A percentile compares a stretch with the other conserved stretches of the same genome.
phyloP scores from a whole-genome alignment of 1,284 basidiomycete species.

The Papiliotrema flavescens region DNA sequence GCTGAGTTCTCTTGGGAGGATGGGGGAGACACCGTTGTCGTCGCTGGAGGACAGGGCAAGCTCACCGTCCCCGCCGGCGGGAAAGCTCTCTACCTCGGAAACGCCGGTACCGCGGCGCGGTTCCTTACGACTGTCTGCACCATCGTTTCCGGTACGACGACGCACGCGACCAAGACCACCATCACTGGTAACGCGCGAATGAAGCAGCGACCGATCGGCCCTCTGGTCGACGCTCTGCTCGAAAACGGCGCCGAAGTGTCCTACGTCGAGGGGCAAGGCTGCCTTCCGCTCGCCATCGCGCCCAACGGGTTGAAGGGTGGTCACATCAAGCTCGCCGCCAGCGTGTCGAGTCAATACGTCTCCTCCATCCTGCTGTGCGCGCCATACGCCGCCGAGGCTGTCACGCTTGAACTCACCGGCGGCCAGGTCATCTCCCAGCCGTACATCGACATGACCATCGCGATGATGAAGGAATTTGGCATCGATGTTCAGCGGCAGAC shows the following conservation, averaged over 20 bases:
- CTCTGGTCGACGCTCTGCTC: slow-evolving; percentile 86
- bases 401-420: slow-evolving; percentile 85
- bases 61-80: slow-evolving; percentile 72
- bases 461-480: slow-evolving; percentile 97
- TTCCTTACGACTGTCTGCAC: slow-evolving; percentile 97
- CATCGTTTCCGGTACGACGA: slow-evolving; percentile 57
- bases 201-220: slow-evolving; percentile 93
- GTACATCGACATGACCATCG: slow-evolving; percentile 99
- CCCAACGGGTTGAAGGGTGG: slow-evolving; percentile 82
- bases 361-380: slow-evolving; percentile 94
- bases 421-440: slow-evolving; percentile 96
- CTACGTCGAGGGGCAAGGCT: slow-evolving; percentile 76
- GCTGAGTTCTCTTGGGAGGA: slow-evolving; percentile 91
- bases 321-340: slow-evolving; percentile 82
- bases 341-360: slow-evolving; percentile 96
- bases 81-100: slow-evolving; percentile 92
- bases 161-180: slow-evolving; percentile 58
- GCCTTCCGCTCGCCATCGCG: slow-evolving; percentile 81
- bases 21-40: slow-evolving; percentile 85
- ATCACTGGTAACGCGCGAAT: slow-evolving; percentile 98
- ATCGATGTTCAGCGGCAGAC: slow-evolving; percentile 68
- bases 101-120: slow-evolving; percentile 95
- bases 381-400: slow-evolving; percentile 78
- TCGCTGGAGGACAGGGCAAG: slow-evolving; percentile 77
- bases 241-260: slow-evolving; percentile 76